Conservation (phyloP, 2,329 filamentous ascomycete genomes). For the Xylaria sp. region DNA sequence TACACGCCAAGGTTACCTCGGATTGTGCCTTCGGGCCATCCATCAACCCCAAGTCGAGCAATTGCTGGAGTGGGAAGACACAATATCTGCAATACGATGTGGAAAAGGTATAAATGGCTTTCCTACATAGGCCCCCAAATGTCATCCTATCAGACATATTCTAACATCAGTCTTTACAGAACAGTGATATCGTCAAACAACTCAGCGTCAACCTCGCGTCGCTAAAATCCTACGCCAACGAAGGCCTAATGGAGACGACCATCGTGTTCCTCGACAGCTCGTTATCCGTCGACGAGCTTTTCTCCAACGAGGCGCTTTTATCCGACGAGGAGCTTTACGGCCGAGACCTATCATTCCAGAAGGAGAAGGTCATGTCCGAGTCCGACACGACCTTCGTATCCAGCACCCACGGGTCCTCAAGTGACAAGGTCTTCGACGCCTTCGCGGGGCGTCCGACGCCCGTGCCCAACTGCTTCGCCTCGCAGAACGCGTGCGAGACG, state of each 20-base stretch:
- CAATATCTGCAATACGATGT: conserved; percentile 49
- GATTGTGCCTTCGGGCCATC: conserved; percentile 47
- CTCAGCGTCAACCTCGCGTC: conserved; percentile 58
- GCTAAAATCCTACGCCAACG: conserved; percentile 57
- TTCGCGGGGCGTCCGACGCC: conserved; percentile 49
- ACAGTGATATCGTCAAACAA: conserved; percentile 54
- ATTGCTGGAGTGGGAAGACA: conserved; percentile 47
- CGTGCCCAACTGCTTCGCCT: conserved; percentile 79
- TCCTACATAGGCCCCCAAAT: neutral
- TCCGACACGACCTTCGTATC: conserved; percentile 41
- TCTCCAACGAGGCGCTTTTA: conserved; percentile 50
- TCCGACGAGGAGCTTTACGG: conserved; percentile 56
- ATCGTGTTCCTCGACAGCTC: conserved; percentile 64
- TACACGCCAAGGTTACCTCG: conserved; percentile 56
- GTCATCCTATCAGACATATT: neutral
- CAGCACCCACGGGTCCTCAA: conserved; percentile 22
- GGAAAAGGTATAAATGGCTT: conserved; percentile 37
- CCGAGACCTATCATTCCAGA: conserved; percentile 51
- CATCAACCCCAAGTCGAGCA: conserved; percentile 43
- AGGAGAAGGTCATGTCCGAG: conserved; percentile 58
- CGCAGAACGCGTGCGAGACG: conserved; percentile 72
- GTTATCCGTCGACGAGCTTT: conserved; percentile 52
- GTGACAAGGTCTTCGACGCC: conserved; percentile 43
- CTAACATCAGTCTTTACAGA: conserved; percentile 48
- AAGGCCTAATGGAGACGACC: conserved; percentile 65